Evolutionary conservation across 192 early-diverging fungal genomes (phyloP).

Genomic region (Lobosporangium transversale): DNA sequence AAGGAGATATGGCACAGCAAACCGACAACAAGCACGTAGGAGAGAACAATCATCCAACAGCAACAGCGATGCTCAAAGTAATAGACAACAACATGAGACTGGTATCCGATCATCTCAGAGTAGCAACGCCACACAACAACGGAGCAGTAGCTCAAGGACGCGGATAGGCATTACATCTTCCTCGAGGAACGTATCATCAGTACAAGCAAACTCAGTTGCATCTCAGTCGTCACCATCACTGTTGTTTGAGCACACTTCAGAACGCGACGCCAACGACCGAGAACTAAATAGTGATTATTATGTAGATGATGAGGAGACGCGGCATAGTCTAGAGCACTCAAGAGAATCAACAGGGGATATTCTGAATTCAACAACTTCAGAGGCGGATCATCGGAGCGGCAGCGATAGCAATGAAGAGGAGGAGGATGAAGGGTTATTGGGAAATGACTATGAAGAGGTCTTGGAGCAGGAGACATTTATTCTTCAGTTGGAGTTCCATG

Average conservation of each 20-base stretch:
- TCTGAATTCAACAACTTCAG: neutral
- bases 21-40: neutral
- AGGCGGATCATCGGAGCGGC: neutral
- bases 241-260: constrained; percentile 24
- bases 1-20: neutral
- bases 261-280: neutral
- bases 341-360: too few species aligned
- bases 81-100: too few species aligned
- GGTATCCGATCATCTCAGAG: too few species aligned
- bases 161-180: constrained; percentile 1
- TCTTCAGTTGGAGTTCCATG: constrained; percentile 24
- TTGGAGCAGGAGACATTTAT: constrained; percentile 42
- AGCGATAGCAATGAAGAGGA: constrained; percentile 3
- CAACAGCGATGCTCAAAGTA: too few species aligned
- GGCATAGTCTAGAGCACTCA: constrained; percentile 29
- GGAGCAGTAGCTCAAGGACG: neutral
- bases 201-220: too few species aligned
- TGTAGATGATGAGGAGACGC: constrained; percentile 29
- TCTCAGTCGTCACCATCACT: neutral
- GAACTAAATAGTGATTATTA: constrained; percentile 13
- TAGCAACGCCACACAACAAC: neutral
- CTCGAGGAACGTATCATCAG: neutral
- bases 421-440: constrained; percentile 19
- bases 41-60: neutral
- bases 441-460: constrained; percentile 36